Evolutionary conservation across 1,284 basidiomycete species (phyloP).

Genomic region (Waitea zeae): DNA sequence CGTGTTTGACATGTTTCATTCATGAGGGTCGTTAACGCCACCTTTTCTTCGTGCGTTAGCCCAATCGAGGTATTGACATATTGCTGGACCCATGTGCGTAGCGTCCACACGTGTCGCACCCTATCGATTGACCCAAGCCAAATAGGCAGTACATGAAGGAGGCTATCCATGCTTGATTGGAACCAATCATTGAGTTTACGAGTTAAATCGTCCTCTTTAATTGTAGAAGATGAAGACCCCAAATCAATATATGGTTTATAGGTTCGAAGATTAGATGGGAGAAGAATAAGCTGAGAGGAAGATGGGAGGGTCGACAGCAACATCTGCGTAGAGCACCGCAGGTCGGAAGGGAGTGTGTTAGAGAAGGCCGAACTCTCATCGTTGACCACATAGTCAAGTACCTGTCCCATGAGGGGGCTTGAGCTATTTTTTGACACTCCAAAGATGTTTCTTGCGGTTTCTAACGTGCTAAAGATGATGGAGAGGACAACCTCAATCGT

Average conservation of each 20-base stretch:
- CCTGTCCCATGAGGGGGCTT: constrained; percentile 33
- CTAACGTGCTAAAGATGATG: constrained; percentile 36
- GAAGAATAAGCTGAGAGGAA: constrained; percentile 47
- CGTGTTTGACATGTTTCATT: too few species aligned
- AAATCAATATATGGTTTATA: constrained; percentile 65
- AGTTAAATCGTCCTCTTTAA: too few species aligned
- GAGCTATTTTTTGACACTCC: constrained; percentile 12
- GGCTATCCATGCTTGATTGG: too few species aligned
- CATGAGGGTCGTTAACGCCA: too few species aligned
- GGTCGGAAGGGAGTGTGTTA: constrained; percentile 26
- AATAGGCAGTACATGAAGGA: too few species aligned
- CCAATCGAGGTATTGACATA: too few species aligned
- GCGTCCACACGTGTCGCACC: too few species aligned
- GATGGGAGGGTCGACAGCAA: constrained; percentile 52
- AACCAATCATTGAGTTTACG: too few species aligned
- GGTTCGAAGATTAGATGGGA: constrained; percentile 41
- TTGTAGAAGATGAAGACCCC: too few species aligned
- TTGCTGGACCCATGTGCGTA: too few species aligned
- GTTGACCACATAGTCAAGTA: constrained; percentile 41
- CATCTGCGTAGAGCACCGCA: constrained; percentile 41
- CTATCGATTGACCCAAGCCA: too few species aligned
- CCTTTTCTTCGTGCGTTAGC: too few species aligned
- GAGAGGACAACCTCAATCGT: constrained; percentile 31
- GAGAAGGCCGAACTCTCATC: constrained; percentile 16
- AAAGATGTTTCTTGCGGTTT: constrained; percentile 35